Evolutionary conservation across 2,329 filamentous ascomycete species (phyloP).

Genomic region (Alternaria rosae): DNA sequence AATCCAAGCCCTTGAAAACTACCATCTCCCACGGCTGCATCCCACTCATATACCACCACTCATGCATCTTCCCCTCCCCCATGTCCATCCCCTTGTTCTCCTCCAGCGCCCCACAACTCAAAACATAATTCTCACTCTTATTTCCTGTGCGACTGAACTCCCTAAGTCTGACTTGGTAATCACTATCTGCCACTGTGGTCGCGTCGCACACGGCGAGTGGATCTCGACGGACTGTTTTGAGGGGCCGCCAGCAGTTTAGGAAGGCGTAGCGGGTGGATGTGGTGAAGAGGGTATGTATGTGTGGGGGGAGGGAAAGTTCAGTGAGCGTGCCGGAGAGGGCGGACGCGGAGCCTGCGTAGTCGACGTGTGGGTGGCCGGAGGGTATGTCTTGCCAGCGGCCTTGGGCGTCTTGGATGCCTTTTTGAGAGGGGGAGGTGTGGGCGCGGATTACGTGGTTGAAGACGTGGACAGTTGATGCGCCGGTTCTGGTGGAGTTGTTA

Average conservation of each 20-base stretch:
- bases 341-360: constrained; percentile 22
- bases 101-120: constrained; percentile 15
- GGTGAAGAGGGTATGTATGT: constrained; percentile 8
- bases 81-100: not conserved
- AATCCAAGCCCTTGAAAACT: constrained; percentile 39
- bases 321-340: constrained; percentile 20
- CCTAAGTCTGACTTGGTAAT: constrained; percentile 26
- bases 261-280: constrained; percentile 31
- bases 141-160: constrained; percentile 26
- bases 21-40: constrained; percentile 33
- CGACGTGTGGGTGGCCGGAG: constrained; percentile 29
- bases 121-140: constrained; percentile 26
- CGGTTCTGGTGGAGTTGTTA: constrained; percentile 15
- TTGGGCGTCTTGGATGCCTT: constrained; percentile 52
- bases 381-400: constrained; percentile 51
- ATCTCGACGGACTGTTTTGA: constrained; percentile 30
- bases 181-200: constrained; percentile 21
- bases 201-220: constrained; percentile 37
- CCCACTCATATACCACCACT: constrained; percentile 39
- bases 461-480: constrained; percentile 36
- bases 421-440: constrained; percentile 57
- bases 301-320: constrained; percentile 25
- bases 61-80: constrained; percentile 19
- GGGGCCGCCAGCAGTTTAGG: constrained; percentile 42
- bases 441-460: constrained; percentile 51